A percentile compares a stretch with the other conserved stretches of the same genome.
phyloP scores from a whole-genome alignment of 768 basidiomycete genomes.

The Lactifluus hygrophoroides region DNA sequence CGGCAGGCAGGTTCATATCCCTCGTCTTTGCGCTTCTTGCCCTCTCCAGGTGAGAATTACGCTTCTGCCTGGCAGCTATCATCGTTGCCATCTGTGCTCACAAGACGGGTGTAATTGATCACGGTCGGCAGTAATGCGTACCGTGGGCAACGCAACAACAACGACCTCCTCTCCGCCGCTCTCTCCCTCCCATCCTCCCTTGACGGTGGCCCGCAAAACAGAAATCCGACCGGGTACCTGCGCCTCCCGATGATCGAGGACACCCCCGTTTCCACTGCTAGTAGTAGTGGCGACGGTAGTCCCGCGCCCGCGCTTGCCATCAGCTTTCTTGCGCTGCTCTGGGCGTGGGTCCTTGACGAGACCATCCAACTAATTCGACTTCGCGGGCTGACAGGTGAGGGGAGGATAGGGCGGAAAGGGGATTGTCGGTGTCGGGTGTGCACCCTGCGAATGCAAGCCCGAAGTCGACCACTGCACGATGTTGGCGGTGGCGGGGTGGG shows the following conservation, averaged over 20 bases:
- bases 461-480: constrained; percentile 5
- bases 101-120: neutral
- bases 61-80: neutral
- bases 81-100: neutral
- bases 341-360: constrained; percentile 3
- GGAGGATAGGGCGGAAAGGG: neutral
- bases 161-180: neutral
- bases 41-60: neutral
- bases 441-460: constrained; percentile 8
- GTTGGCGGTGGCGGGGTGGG: neutral
- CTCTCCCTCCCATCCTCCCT: neutral
- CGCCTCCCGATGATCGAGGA: neutral
- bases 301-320: neutral
- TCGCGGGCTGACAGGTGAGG: neutral
- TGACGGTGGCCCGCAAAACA: neutral
- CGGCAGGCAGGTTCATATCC: neutral
- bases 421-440: constrained; percentile 16
- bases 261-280: neutral
- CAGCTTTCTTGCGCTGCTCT: neutral
- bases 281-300: neutral
- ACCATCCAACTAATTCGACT: neutral
- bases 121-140: neutral
- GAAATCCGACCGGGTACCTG: neutral
- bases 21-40: neutral
- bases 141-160: neutral